Conservation (phyloP, 2,329 filamentous ascomycete genomes). For the Paecilomyces fulvus region DNA sequence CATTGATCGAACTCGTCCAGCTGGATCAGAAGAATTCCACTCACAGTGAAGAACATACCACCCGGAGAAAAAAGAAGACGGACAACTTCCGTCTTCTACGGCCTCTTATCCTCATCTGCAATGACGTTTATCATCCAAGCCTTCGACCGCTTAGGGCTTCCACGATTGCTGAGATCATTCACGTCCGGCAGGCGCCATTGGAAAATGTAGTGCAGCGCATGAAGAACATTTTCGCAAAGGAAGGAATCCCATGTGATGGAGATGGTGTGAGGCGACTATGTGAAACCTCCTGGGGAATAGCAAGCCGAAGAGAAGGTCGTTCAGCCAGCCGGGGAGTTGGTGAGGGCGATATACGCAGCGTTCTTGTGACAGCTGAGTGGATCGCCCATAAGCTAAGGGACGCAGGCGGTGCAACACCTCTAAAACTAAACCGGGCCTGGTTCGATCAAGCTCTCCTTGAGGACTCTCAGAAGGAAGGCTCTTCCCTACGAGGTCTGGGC, state of each 20-base stretch:
- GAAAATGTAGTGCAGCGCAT: constrained; percentile 77
- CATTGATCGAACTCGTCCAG: constrained; percentile 80
- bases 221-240: constrained; percentile 76
- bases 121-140: constrained; percentile 90
- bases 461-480: constrained; percentile 44
- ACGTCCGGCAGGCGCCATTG: constrained; percentile 79
- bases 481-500: constrained; percentile 47
- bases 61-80: constrained; percentile 52
- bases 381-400: constrained; percentile 52
- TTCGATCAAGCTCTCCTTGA: constrained; percentile 50
- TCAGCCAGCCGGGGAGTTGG: constrained; percentile 37
- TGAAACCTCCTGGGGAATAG: constrained; percentile 58
- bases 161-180: constrained; percentile 76
- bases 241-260: constrained; percentile 78
- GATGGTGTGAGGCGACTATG: constrained; percentile 73
- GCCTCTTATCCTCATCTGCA: constrained; percentile 89
- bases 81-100: constrained; percentile 81
- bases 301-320: constrained; percentile 45
- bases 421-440: constrained; percentile 49
- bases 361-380: constrained; percentile 59
- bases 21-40: constrained; percentile 73
- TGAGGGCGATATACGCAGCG: constrained; percentile 53
- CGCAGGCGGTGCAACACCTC: constrained; percentile 24
- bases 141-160: constrained; percentile 81
- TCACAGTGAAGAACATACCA: constrained; percentile 17